Conservation (phyloP, 306 rosid species). For the Rosa multiflora region DNA sequence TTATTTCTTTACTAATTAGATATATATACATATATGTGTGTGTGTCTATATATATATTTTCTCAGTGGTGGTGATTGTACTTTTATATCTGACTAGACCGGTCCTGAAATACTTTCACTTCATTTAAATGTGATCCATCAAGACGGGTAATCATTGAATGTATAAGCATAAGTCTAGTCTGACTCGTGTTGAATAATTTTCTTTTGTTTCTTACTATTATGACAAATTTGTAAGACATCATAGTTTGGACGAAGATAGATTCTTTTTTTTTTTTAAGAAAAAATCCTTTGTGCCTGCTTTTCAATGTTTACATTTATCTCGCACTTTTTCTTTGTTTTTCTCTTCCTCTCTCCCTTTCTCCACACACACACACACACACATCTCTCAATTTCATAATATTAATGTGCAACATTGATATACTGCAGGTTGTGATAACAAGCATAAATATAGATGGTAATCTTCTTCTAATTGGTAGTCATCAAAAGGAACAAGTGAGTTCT, state of each 20-base stretch:
- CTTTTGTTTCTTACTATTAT: neutral
- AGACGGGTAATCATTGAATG: neutral
- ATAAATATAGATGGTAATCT: slow-evolving; percentile 52
- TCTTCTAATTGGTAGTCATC: slow-evolving; percentile 61
- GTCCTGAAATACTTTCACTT: slow-evolving; percentile 4
- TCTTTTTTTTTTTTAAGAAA: neutral
- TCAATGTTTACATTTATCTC: neutral
- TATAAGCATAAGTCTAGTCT: neutral
- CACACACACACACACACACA: neutral
- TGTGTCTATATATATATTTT: too few relatives aligned
- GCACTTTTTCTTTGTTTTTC: neutral
- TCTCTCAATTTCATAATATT: neutral
- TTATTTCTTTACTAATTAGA: neutral
- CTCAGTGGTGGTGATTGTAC: neutral
- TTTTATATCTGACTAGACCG: slow-evolving; percentile 6
- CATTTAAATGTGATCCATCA: neutral
- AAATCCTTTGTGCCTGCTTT: neutral
- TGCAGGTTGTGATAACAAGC: slow-evolving; percentile 80
- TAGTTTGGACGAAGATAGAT: neutral
- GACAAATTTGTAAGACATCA: neutral
- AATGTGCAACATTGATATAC: slow-evolving; percentile 14
- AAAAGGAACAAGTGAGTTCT: slow-evolving; percentile 41
- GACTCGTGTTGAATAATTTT: neutral
- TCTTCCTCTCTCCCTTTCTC: neutral
- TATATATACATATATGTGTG: too few relatives aligned